Evolutionary conservation across 2,329 filamentous ascomycete species (phyloP).

Genomic region (Fusarium tjaetaba): DNA sequence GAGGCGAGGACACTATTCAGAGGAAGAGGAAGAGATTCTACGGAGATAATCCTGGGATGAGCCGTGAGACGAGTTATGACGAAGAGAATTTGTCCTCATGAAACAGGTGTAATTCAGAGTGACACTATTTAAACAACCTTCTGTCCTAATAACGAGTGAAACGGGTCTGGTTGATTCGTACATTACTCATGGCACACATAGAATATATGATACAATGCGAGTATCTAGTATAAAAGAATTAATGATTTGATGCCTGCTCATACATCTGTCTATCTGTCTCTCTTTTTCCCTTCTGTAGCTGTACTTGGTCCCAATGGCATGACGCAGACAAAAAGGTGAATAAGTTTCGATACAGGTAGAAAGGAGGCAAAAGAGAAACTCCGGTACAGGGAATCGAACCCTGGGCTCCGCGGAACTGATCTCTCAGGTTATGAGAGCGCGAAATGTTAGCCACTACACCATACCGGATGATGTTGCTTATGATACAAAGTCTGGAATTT

Average conservation of each 20-base stretch:
- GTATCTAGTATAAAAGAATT: not conserved
- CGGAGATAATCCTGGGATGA: slow-evolving; percentile 24
- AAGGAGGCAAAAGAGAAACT: slow-evolving; percentile 15
- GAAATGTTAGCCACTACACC: slow-evolving; percentile 50
- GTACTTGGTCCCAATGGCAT: not conserved
- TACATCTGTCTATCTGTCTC: not conserved
- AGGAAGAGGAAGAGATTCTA: slow-evolving; percentile 46
- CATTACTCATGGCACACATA: not conserved
- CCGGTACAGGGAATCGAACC: slow-evolving; percentile 45
- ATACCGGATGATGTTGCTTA: slow-evolving; percentile 36
- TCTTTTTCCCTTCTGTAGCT: not conserved
- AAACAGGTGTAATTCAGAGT: not conserved
- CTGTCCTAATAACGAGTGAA: not conserved
- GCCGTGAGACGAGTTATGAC: slow-evolving; percentile 21
- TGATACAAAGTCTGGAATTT: accelerated
- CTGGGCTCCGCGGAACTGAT: slow-evolving; percentile 41
- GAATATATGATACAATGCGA: not conserved
- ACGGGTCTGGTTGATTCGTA: not conserved
- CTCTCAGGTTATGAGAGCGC: slow-evolving; percentile 46
- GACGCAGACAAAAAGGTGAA: not conserved
- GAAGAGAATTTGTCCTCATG: slow-evolving; percentile 21
- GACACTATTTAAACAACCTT: not conserved
- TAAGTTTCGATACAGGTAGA: not conserved
- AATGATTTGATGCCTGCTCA: not conserved
- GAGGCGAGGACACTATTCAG: slow-evolving; percentile 48